phyloP scores from a whole-genome alignment of 371 early-diverging fungal genomes.

The Coemansia sp. region DNA sequence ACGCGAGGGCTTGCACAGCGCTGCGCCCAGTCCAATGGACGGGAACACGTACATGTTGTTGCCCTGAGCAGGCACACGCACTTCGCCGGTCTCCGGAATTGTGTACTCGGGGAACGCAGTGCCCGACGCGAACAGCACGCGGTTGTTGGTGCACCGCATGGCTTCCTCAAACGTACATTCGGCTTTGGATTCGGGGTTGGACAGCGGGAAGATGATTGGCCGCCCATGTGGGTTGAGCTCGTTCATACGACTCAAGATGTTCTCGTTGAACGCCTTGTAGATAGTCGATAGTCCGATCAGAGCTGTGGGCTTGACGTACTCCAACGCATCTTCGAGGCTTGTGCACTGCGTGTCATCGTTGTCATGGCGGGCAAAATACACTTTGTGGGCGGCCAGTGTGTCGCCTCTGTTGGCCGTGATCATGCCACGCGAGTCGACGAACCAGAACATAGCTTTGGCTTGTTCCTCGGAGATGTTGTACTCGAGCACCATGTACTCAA shows the following conservation, averaged over 20 bases:
- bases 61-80: slow-evolving; percentile 74
- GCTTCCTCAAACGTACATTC: slow-evolving; percentile 90
- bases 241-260: slow-evolving; percentile 67
- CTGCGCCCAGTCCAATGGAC: slow-evolving; percentile 81
- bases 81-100: slow-evolving; percentile 57
- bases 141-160: slow-evolving; percentile 72
- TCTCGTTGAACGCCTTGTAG: slow-evolving; percentile 67
- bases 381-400: slow-evolving; percentile 76
- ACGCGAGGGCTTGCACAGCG: slow-evolving; percentile 64
- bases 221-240: slow-evolving; percentile 61
- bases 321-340: slow-evolving; percentile 66
- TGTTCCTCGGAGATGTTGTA: slow-evolving; percentile 67
- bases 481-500: slow-evolving; percentile 69
- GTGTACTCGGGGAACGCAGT: slow-evolving; percentile 84
- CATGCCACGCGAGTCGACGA: slow-evolving; percentile 84
- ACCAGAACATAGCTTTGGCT: slow-evolving; percentile 75
- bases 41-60: slow-evolving; percentile 93
- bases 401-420: slow-evolving; percentile 83
- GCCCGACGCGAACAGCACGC: slow-evolving; percentile 88
- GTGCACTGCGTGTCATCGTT: slow-evolving; percentile 71
- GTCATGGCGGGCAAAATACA: slow-evolving; percentile 75
- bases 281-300: slow-evolving; percentile 82
- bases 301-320: slow-evolving; percentile 73
- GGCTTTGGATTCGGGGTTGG: slow-evolving; percentile 82
- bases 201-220: slow-evolving; percentile 90